A percentile compares a stretch with the other conserved stretches of the same genome.
Evolutionary conservation across 2,329 filamentous ascomycete species (phyloP).

Genomic region (Calonectria pseudoreteaudii): DNA sequence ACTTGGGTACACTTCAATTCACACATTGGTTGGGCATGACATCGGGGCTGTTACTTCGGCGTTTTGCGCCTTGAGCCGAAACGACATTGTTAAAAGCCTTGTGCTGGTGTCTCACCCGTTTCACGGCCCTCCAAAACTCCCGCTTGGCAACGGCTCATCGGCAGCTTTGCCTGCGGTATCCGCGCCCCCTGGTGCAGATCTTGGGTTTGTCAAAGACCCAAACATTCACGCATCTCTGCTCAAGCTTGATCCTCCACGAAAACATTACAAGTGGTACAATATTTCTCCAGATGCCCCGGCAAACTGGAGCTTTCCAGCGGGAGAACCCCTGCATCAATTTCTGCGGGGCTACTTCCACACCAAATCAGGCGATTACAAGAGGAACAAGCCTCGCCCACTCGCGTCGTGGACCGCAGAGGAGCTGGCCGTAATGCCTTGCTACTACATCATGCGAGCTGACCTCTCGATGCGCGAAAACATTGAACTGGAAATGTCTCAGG

Average conservation of each 20-base stretch:
- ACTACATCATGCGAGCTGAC: background rate
- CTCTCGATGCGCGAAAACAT: background rate
- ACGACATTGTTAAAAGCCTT: background rate
- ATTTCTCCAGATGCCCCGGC: background rate
- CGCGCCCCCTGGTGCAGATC: background rate
- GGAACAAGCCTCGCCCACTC: background rate
- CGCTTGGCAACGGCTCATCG: background rate
- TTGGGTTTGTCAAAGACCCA: background rate
- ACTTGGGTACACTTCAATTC: background rate
- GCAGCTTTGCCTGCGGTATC: background rate
- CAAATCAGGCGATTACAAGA: background rate
- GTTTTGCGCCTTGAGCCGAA: background rate
- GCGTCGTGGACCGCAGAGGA: background rate
- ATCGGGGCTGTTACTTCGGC: background rate
- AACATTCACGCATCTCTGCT: background rate
- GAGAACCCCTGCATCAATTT: background rate
- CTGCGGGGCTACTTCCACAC: background rate
- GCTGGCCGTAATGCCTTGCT: background rate
- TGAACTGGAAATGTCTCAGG: background rate
- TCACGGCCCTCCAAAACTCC: background rate
- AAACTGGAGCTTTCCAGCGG: background rate
- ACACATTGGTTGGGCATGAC: background rate
- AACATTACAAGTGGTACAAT: conserved; percentile 1
- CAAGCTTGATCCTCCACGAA: background rate
- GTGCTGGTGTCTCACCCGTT: background rate